Evolutionary conservation across 768 basidiomycete genomes (phyloP), one percentile per base, ranked within the genome.

Genomic region (Tephrocybe sp.): DNA sequence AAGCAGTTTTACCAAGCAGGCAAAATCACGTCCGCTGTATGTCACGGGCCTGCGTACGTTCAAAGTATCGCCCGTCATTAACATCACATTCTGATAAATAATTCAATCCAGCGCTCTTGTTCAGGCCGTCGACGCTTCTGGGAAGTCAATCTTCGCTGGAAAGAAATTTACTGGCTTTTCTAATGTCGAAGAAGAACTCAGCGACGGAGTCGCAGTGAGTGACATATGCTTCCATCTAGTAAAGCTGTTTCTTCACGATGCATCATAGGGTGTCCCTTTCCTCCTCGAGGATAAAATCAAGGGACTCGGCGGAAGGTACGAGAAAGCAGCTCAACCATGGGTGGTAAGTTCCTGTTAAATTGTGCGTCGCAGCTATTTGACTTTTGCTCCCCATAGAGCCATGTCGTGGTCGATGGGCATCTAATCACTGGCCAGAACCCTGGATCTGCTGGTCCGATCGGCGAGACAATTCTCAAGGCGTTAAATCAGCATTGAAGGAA

Each of bases 341-440:
- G 75, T 56, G 36, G 79, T 85, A 62, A 66, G 79, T 19, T 55
- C 35, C 8, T 10, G 13, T 9, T 12, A 23, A 2, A 32, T 32
- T 16, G 11, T 17, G 9, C 20, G n/a, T 14, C 26, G 20, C 14
- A 39, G 22, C 45, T n/a, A 16, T 44, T 32, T 26, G 16, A 26
- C 51, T 33, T 59, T 16, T 3, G 1, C n/a, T n/a, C n/a, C 22
- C 38, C 12, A 11, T 39, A 79, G 75, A 49, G 63, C 35, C 75
- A 82, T 55, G 79, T 85, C 19, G 75, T 81, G 12, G 74, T 77
- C 7, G 79, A 82, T 58, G 83, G 82, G 12, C 73, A 76, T 13
- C 69, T 87, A 26, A 72, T 82, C 57, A 85, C 87, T 17, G 89
- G 88, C 7, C 87, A 88, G 65, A 91, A 91, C 67, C 87, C 87